phyloP scores from a whole-genome alignment of 2,329 filamentous ascomycete species.

The Fusarium pseudograminearum region DNA sequence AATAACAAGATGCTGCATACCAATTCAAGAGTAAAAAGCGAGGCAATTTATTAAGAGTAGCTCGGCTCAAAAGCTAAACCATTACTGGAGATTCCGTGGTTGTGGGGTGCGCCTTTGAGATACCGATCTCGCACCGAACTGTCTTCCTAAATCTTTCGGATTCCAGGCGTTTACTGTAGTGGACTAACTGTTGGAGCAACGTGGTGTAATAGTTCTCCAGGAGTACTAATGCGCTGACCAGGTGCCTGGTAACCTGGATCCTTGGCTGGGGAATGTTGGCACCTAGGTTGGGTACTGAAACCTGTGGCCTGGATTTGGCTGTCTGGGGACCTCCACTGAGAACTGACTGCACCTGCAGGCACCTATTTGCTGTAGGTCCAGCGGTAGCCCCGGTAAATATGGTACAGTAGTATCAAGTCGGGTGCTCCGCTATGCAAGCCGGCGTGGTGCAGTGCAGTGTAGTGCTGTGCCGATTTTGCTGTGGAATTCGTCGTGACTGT shows the following conservation, averaged over 20 bases:
- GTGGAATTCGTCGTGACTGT: constrained; percentile 51
- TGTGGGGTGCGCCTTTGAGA: constrained; percentile 25
- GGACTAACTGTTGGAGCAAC: constrained; percentile 15
- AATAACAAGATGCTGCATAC: constrained; percentile 33
- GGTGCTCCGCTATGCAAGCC: constrained; percentile 30
- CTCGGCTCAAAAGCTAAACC: constrained; percentile 36
- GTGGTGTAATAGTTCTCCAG: neutral
- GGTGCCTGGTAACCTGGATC: constrained; percentile 5
- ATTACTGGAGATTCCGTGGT: constrained; percentile 30
- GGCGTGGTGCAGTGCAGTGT: constrained; percentile 4
- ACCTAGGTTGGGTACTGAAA: neutral
- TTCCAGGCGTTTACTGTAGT: constrained; percentile 14
- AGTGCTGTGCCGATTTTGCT: constrained; percentile 31
- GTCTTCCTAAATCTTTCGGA: constrained; percentile 17
- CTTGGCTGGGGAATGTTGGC: neutral
- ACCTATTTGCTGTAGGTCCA: neutral
- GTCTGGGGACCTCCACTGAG: constrained; percentile 11
- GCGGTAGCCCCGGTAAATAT: constrained; percentile 16
- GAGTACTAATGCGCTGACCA: neutral
- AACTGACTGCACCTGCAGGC: constrained; percentile 1
- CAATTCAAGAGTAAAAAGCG: constrained; percentile 24
- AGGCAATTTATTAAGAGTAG: constrained; percentile 32
- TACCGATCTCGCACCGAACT: constrained; percentile 41
- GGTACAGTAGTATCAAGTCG: constrained; percentile 7
- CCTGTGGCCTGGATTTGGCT: constrained; percentile 5